phyloP scores from a whole-genome alignment of 2,329 filamentous ascomycete genomes.

The Aspergillus hortae region DNA sequence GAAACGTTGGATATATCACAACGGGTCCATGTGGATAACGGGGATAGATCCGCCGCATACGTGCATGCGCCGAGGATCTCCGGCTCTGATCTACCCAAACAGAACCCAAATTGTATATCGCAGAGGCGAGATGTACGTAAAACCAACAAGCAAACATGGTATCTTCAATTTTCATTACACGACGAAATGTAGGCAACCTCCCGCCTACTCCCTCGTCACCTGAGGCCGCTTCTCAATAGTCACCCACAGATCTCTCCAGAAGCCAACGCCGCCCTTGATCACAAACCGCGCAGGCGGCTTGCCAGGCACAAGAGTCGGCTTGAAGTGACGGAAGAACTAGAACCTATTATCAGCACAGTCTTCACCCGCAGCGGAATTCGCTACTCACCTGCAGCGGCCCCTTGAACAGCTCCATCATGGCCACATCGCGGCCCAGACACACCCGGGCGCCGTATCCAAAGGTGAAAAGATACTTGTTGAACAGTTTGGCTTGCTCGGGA shows the following conservation, averaged over 20 bases:
- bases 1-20: too few relatives aligned
- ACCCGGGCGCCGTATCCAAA: constrained; percentile 51
- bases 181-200: background rate
- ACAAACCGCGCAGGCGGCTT: constrained; percentile 27
- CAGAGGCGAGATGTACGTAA: too few relatives aligned
- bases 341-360: background rate
- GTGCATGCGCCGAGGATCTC: too few relatives aligned
- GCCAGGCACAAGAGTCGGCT: constrained; percentile 16
- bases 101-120: too few relatives aligned
- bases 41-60: too few relatives aligned
- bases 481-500: constrained; percentile 37
- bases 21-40: too few relatives aligned
- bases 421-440: constrained; percentile 51
- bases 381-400: constrained; percentile 28
- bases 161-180: background rate
- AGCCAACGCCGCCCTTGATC: constrained; percentile 33
- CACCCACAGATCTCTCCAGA: constrained; percentile 31
- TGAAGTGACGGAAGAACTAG: constrained; percentile 31
- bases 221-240: constrained; percentile 25
- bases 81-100: too few relatives aligned
- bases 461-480: constrained; percentile 47
- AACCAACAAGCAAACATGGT: background rate
- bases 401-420: constrained; percentile 54
- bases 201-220: background rate
- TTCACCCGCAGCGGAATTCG: background rate